Evolutionary conservation across 2,329 filamentous ascomycete genomes (phyloP), one percentile per base, ranked within the genome.

Genomic region (Microdochium bolleyi): DNA sequence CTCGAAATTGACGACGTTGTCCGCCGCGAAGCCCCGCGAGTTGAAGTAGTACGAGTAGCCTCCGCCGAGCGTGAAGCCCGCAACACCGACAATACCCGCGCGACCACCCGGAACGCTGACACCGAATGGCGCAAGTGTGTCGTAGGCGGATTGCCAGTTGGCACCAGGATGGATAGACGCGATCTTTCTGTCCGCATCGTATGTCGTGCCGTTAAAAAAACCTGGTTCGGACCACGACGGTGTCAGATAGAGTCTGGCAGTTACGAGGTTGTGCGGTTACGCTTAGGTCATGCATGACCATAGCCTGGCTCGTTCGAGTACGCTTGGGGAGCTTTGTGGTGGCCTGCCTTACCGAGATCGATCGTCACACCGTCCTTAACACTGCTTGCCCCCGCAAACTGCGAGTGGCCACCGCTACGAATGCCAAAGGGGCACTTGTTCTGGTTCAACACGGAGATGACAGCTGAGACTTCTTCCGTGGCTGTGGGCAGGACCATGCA

Each of bases 1-100:
- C 54, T 75, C 65, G 51, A 62, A 72, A 49, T 65, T 65, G 7
- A 63, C 54, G 8, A 75, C 64, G 34, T 65, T 70, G 54, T 74
- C 72, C 54, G 69, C 72, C 22, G 64, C 69, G 27, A 71, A 70
- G 1, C 75, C 75, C 30, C 66, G 49, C 5, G 49, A 48, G 14
- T 54, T 53, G 2, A 58, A 53, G 54, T 63, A 61, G 54, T 61
- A 65, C n/a, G 59, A 61, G 49, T 60, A 61, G 19, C 64, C 64
- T 13, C 64, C 62, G 9, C 64, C 64, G 1, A 60, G 51, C 10
- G 64, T 38, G 27, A 66, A 58, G 10, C 64, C 65, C 10, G 57
- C 62, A 5, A 64, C 61, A 9, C 65, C 65, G 25, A 65, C 62
- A 21, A 56, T 57, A 37, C 55, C 61, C 34, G 57, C 61, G 9